Base-by-base conservation (phyloP, 2,329 filamentous ascomycete species). In the Penicillium sp. region DNA sequence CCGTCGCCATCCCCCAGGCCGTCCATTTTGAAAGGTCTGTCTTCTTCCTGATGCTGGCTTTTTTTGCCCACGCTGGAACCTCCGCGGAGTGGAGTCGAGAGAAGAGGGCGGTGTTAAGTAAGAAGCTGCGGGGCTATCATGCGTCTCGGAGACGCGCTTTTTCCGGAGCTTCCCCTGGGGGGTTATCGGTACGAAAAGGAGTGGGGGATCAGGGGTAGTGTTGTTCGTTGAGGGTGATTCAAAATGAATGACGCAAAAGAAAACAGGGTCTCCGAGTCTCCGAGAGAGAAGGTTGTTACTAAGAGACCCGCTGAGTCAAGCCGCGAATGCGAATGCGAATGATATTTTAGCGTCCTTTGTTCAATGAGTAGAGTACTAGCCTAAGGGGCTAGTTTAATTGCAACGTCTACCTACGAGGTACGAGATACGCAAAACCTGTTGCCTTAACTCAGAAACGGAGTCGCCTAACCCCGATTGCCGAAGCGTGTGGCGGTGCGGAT, bases 1-100 rank as follows among this genome's bases (percentile, higher is more conserved):
- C 67, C 67, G 37, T 78, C 75, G 43, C 67, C 71, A 47, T 71
- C 73, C 63, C 70, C 72, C 45, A 72, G 59, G 45, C 67, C 65
- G 39, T 75, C 70, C 72, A 75, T 75, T 42, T 46, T 62, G 42
- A 45, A 19, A 10, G 18, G 7, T 24, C 13, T 9, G 16, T 48
- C 26, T 33, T 53, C 18, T 54, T 43, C 55, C 40, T 34, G 29
- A 33, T 23, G 23, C 29, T 37, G 3, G 24, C 28, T 5, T 13
- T 42, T 45, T 45, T 29, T 16, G 46, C 49, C 51, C 48, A 55
- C 24, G 39, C 14, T 39, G 31, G 45, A 33, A 52, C 49, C 53
- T 59, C 51, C 59, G 59, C 61, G 54, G 61, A 55, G 56, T 60
- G 54, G 59, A 63, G 56, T 49, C 34, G 21, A 45, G 16, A 48